Evolutionary conservation across 2,329 filamentous ascomycete genomes (phyloP), one percentile per base, ranked within the genome.

Genomic region (Botrytis paeoniae): DNA sequence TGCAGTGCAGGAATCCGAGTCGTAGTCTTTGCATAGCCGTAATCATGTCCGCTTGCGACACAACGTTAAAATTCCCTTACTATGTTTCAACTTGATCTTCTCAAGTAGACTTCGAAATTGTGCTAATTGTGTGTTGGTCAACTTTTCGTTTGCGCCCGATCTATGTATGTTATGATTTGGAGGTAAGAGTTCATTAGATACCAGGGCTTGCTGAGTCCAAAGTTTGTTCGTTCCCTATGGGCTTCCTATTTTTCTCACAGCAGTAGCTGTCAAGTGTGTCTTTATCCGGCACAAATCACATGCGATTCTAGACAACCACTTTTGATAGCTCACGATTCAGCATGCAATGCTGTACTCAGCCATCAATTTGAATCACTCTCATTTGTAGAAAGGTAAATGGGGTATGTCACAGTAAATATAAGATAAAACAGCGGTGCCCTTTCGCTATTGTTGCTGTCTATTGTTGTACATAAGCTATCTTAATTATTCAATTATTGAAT

Each of bases 241-340:
- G 12, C n/a, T 25, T 35, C 45, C 14, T n/a, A 16, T 8, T 66
- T n/a, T 7, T 37, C 64, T 39, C 25, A 35, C 43, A 51, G 4
- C 25, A 51, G 48, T 43, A 39, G 22, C 10, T 29, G 45, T 54
- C 25, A 51, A 22, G 22, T 18, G 22, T 35, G 35, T 68, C 16
- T 29, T 68, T 68, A 39, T 14, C 64, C 64, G 45, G 45, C 35
- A 29, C 45, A 39, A 54, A 68, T 68, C 45, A 68, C 32, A 54
- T 39, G 45, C 35, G 14, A 54, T 29, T 39, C 22, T 10, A 29
- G 35, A 54, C 14, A 51, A 66, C 64, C 64, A 66, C 4, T 18
- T 29, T 66, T 3, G 22, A 51, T 35, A 29, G 32, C 63, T 22
- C 43, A 48, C 6, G 37, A 16, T 22, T 48, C 3, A 39, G 32